These are phyloP conservation scores for Bassia scoparia DNA, from an alignment of 148 eudicot genomes.

Conservation along the genomic window DNA sequence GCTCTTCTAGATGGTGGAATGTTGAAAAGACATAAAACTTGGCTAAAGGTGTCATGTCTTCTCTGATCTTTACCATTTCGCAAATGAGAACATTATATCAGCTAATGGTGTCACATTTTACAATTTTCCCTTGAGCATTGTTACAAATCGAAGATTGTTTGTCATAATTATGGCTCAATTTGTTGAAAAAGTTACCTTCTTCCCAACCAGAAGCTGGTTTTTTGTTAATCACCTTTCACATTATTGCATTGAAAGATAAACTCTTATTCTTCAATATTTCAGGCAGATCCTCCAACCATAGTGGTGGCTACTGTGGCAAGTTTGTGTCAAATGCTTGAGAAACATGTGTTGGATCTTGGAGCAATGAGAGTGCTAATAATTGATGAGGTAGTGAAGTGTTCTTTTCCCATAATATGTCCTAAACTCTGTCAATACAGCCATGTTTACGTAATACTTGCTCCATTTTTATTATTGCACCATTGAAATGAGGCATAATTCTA, in stretches of 20 bases:
- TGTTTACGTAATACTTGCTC: too few species aligned
- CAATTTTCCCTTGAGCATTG: background rate
- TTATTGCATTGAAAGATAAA: background rate
- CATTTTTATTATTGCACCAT: too few species aligned
- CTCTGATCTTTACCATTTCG: background rate
- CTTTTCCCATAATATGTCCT: background rate
- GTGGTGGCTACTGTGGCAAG: slow-evolving; percentile 83
- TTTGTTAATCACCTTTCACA: background rate
- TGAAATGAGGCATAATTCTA: too few species aligned
- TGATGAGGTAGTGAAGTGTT: slow-evolving; percentile 63
- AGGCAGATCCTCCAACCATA: slow-evolving; percentile 91
- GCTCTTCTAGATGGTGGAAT: slow-evolving; percentile 96
- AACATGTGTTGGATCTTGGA: slow-evolving; percentile 56
- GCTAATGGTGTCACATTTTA: background rate
- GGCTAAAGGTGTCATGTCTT: slow-evolving; percentile 70
- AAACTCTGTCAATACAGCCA: background rate
- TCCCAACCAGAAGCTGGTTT: slow-evolving; percentile 3
- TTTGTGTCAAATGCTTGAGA: slow-evolving; percentile 90
- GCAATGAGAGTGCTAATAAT: slow-evolving; percentile 66
- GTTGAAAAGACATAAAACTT: slow-evolving; percentile 77
- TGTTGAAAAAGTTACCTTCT: background rate
- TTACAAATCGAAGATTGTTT: background rate
- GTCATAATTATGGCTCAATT: background rate
- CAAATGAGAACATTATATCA: background rate
- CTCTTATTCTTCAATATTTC: slow-evolving; percentile 18